Evolutionary conservation across 805 yeast genomes (phyloP).

Genomic region (Hanseniaspora meyeri): DNA sequence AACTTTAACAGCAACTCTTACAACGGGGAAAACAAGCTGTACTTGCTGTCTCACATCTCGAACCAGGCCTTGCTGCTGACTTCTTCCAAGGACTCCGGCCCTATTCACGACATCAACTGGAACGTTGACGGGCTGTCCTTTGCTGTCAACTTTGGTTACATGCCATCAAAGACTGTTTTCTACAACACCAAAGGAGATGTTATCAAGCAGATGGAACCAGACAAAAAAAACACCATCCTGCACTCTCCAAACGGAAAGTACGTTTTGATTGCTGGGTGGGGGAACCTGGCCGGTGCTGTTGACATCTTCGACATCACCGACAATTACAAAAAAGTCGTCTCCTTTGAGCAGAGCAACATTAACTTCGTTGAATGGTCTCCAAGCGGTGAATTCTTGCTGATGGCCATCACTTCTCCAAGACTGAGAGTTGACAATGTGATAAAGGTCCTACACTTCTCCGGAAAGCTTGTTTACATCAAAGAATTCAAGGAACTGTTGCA

Average conservation of each 20-base stretch:
- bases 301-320: constrained; percentile 88
- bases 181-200: constrained; percentile 89
- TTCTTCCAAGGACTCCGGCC: constrained; percentile 75
- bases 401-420: constrained; percentile 95
- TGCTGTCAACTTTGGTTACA: constrained; percentile 92
- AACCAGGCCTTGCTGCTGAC: constrained; percentile 79
- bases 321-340: constrained; percentile 54
- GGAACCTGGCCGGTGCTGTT: constrained; percentile 92
- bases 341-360: constrained; percentile 86
- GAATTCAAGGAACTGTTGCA: constrained; percentile 72
- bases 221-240: constrained; percentile 76
- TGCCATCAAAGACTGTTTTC: constrained; percentile 93
- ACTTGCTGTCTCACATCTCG: constrained; percentile 71
- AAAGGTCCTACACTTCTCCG: constrained; percentile 85
- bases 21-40: constrained; percentile 91
- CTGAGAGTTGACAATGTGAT: constrained; percentile 92
- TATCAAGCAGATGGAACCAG: constrained; percentile 69
- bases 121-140: constrained; percentile 91
- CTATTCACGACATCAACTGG: constrained; percentile 96
- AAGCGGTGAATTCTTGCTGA: constrained; percentile 80
- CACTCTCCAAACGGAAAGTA: constrained; percentile 92
- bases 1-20: constrained; percentile 95
- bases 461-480: constrained; percentile 62
- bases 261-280: constrained; percentile 91
- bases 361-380: constrained; percentile 98